Evolutionary conservation across 2,329 filamentous ascomycete genomes (phyloP).

Genomic region (Penicillium expansum): DNA sequence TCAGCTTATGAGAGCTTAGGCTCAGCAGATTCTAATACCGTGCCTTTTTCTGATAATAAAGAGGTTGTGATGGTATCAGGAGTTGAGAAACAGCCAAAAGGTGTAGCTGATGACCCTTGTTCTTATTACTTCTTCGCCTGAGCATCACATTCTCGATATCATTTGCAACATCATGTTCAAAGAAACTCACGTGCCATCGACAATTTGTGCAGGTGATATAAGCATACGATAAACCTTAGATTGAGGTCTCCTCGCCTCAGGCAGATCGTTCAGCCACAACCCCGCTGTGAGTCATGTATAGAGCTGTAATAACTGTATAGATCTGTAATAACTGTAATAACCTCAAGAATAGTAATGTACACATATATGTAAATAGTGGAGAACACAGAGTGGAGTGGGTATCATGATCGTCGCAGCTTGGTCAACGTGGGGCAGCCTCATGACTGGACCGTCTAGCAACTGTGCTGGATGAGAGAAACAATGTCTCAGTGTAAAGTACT

Average conservation of each 20-base stretch:
- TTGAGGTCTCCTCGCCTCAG: not conserved
- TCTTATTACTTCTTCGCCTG: not conserved
- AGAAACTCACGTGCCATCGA: not conserved
- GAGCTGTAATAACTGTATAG: not conserved
- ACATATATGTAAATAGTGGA: not conserved
- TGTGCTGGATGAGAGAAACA: not conserved
- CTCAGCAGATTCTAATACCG: not conserved
- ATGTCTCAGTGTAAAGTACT: not conserved
- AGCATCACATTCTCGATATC: not conserved
- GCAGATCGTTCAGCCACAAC: slow-evolving; percentile 3
- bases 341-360: not conserved
- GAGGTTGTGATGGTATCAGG: not conserved
- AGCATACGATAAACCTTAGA: not conserved
- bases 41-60: not conserved
- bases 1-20: not conserved
- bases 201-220: not conserved
- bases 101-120: not conserved
- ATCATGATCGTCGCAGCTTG: not conserved
- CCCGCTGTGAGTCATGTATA: slow-evolving; percentile 6
- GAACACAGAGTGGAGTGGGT: not conserved
- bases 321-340: too few species aligned
- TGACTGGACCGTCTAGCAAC: not conserved
- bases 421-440: not conserved
- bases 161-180: not conserved
- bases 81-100: not conserved